Conservation (phyloP, 2,329 filamentous ascomycete genomes). For the Grosmannia clavigera region DNA sequence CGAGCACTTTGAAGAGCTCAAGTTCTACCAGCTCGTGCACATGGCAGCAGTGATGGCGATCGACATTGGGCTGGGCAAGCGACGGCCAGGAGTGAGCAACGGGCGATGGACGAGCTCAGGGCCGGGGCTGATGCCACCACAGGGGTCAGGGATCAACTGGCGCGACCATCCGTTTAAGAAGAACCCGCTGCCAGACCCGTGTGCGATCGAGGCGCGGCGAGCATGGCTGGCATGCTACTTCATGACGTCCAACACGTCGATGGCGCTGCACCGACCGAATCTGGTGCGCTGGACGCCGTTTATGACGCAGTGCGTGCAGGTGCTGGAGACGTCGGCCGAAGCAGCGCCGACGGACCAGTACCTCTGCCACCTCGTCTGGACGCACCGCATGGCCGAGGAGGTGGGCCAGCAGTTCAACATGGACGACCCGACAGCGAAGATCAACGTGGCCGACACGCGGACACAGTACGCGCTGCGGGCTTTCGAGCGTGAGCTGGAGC, state of each 20-base stretch:
- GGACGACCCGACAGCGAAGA: conserved; percentile 45
- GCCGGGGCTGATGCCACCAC: not conserved
- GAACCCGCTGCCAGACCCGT: conserved; percentile 34
- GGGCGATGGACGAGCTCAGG: not conserved
- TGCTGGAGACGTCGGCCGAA: conserved; percentile 40
- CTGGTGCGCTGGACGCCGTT: conserved; percentile 48
- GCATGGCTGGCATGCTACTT: conserved; percentile 50
- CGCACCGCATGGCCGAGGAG: conserved; percentile 54
- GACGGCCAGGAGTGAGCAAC: conserved; percentile 17
- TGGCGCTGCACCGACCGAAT: conserved; percentile 48
- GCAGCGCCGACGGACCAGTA: conserved; percentile 44
- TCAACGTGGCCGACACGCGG: conserved; percentile 47
- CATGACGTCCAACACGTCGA: conserved; percentile 44
- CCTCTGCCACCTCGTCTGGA: conserved; percentile 46
- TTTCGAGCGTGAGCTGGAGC: conserved; percentile 52
- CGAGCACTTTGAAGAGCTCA: conserved; percentile 71
- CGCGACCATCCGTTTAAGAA: conserved; percentile 30
- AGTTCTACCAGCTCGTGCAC: conserved; percentile 81
- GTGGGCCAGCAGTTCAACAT: conserved; percentile 53
- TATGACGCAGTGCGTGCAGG: conserved; percentile 46
- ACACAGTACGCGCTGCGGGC: conserved; percentile 52
- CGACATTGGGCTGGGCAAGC: conserved; percentile 59
- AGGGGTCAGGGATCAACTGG: conserved; percentile 17
- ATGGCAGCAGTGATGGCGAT: conserved; percentile 71
- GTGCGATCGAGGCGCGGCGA: conserved; percentile 40